Base-by-base conservation (phyloP, 176 grass and related monocot genomes). In the Lolium perenne region DNA sequence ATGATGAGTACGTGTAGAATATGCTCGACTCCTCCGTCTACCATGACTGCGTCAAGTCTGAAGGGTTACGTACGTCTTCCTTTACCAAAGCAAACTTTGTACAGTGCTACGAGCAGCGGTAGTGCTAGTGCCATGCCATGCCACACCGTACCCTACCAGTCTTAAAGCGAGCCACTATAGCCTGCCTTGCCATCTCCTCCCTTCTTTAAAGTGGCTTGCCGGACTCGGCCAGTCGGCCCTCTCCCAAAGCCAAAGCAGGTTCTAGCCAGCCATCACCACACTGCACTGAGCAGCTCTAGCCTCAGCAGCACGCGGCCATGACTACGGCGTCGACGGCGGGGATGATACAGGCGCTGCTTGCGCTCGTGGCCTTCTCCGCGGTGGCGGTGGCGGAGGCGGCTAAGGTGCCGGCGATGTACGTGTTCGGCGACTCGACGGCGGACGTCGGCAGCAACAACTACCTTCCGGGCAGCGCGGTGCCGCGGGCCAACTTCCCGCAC, bases 381-480 rank as follows among this genome's bases (percentile, higher is more conserved):
- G 17, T 4, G 8, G 46, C 15, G 13, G 17, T 4, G 8, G 22
- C 15, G 26, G 26, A 29, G 0, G 20, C 15, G 0, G 79, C 82
- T 7, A 88, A 85, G 82, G 82, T 85, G 61, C 85, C 89, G 70
- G 89, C 89, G 53, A 61, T 91, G 65, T 92, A 92, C 49, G 87
- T 92, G 38, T 92, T 92, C 60, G 90, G 90, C 12, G 90, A 92
- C 87, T 92, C 90, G 2, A 92, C 87, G 78, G 90, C 90, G 35
- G 90, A 92, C 74, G 90, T 92, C 51, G 90, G 90, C 74, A 92
- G 65, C 80, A 92, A 89, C 83, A 92, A 92, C 83, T 92, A 92
- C 83, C 83, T 92, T 41, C 49, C 74, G 22, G 83, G 87, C 47
- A 20, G 13, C 83, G 79, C 3, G 51, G 90, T 91, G 77, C 90